Evolutionary conservation across 352 stramenopile species (phyloP).

Genomic region (Discostella stelligera): DNA sequence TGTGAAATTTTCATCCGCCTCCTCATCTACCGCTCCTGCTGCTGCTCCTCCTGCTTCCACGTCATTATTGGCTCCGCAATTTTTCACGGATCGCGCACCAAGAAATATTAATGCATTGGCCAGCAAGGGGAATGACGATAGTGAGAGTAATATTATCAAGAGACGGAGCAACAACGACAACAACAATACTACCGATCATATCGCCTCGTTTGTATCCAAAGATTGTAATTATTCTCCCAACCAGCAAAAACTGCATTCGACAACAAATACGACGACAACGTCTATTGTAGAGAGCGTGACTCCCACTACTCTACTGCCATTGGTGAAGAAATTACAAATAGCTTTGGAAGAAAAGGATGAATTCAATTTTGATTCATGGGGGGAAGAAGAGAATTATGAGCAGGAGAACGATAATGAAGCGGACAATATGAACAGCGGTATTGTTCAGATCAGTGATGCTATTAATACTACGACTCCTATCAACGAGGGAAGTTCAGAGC

Average conservation of each 20-base stretch:
- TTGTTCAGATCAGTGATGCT: too few relatives aligned
- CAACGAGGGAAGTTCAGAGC: too few relatives aligned
- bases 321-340: slow-evolving; percentile 31
- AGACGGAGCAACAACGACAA: background rate
- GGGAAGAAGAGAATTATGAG: slow-evolving; percentile 21
- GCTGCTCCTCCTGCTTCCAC: background rate
- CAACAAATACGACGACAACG: too few relatives aligned
- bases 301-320: too few relatives aligned
- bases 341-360: slow-evolving; percentile 7
- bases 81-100: background rate
- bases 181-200: slow-evolving; percentile 7
- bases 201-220: slow-evolving; percentile 12
- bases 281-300: too few relatives aligned
- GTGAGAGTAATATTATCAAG: too few relatives aligned
- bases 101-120: too few relatives aligned
- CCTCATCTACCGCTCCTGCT: background rate
- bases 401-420: too few relatives aligned
- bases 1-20: background rate
- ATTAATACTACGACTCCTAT: too few relatives aligned
- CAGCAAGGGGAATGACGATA: too few relatives aligned
- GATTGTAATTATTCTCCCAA: background rate
- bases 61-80: background rate
- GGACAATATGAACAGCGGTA: slow-evolving; percentile 1
- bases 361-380: slow-evolving; percentile 44
- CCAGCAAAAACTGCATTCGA: background rate